Evolutionary conservation across 2,329 filamentous ascomycete species (phyloP).

Genomic region (Blastomyces gilchristii): DNA sequence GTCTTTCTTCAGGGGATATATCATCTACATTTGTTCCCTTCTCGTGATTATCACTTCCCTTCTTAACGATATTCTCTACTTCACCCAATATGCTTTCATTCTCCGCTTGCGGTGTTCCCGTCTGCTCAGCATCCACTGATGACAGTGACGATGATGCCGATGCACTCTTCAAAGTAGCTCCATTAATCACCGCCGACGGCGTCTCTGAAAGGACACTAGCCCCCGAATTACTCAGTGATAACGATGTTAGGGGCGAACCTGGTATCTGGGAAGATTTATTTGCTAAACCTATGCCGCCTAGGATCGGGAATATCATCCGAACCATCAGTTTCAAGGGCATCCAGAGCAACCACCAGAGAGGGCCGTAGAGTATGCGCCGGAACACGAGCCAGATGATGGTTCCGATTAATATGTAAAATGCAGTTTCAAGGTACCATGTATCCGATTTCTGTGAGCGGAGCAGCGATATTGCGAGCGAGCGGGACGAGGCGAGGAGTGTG

Average conservation of each 20-base stretch:
- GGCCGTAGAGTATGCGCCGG: slow-evolving; percentile 74
- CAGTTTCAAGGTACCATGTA: slow-evolving; percentile 92
- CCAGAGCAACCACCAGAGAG: slow-evolving; percentile 80
- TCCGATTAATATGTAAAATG: slow-evolving; percentile 67
- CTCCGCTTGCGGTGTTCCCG: background rate
- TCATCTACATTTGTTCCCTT: slow-evolving; percentile 26
- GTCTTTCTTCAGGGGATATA: slow-evolving; percentile 27
- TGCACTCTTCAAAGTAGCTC: background rate
- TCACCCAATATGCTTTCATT: slow-evolving; percentile 33
- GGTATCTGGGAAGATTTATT: background rate
- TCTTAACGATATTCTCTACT: slow-evolving; percentile 33
- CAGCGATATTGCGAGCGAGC: slow-evolving; percentile 65
- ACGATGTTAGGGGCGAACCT: slow-evolving; percentile 18
- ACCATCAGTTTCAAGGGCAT: slow-evolving; percentile 63
- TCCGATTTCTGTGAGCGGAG: slow-evolving; percentile 87
- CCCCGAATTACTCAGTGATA: slow-evolving; percentile 14
- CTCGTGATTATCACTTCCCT: slow-evolving; percentile 17
- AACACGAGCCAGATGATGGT: slow-evolving; percentile 83
- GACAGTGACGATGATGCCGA: background rate
- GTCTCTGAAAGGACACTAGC: background rate
- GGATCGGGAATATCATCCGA: slow-evolving; percentile 46
- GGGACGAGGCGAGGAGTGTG: slow-evolving; percentile 62
- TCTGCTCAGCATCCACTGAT: background rate
- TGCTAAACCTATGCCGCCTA: slow-evolving; percentile 27
- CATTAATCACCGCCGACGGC: background rate